A percentile compares a stretch with the other conserved stretches of the same genome.
Conservation (phyloP, 2,329 filamentous ascomycete species). For the Magnaporthiopsis rhizophila region DNA sequence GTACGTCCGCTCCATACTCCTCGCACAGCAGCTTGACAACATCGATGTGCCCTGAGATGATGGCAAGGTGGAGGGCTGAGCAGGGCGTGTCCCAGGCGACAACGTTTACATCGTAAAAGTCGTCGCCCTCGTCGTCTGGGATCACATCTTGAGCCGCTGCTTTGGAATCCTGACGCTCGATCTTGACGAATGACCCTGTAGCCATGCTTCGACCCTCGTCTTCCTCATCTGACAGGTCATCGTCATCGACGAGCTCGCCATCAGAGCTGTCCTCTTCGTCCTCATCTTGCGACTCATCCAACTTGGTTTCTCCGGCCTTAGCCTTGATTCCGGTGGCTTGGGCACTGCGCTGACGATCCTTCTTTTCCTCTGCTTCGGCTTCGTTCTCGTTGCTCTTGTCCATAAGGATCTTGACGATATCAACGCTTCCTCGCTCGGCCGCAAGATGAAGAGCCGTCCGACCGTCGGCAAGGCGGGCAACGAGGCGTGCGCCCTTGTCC, state of each 20-base stretch:
- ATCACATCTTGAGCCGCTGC: conserved; percentile 30
- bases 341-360: conserved; percentile 2
- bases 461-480: conserved; percentile 70
- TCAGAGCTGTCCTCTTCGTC: conserved; percentile 31
- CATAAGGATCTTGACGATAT: conserved; percentile 66
- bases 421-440: conserved; percentile 56
- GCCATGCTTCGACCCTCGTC: conserved; percentile 44
- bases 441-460: conserved; percentile 78
- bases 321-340: neutral
- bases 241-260: conserved; percentile 36
- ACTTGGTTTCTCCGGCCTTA: conserved; percentile 9
- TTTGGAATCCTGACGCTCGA: conserved; percentile 33
- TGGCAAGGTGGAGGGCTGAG: conserved; percentile 71
- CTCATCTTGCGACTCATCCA: conserved; percentile 17
- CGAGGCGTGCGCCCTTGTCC: conserved; percentile 62
- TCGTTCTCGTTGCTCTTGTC: conserved; percentile 68
- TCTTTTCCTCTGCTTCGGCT: conserved; percentile 50
- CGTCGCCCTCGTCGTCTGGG: conserved; percentile 51
- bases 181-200: conserved; percentile 69
- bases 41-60: conserved; percentile 61
- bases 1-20: conserved; percentile 67
- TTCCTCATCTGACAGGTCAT: conserved; percentile 34
- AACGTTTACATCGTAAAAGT: conserved; percentile 69
- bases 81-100: conserved; percentile 72
- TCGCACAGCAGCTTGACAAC: conserved; percentile 62